Evolutionary conservation across 2,329 filamentous ascomycete genomes (phyloP), one percentile per base, ranked within the genome.

Genomic region (Chalaropsis thielavioides): DNA sequence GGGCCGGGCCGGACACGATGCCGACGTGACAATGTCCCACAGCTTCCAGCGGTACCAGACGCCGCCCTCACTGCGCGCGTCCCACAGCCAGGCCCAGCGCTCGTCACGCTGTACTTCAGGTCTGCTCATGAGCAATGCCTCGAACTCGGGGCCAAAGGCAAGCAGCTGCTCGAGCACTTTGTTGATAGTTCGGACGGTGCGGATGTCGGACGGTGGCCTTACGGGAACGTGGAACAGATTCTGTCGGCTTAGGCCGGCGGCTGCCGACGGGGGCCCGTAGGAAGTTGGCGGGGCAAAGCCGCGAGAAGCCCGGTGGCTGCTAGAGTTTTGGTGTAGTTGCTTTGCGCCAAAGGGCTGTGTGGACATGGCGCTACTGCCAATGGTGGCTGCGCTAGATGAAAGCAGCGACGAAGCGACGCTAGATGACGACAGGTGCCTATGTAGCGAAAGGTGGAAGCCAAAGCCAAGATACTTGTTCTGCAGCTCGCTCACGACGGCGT

Each of bases 71-170:
- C 86, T 92, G 69, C 86, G 82, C 22, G 91, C 82, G 73, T 97
- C 88, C 86, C 90, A 99, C 4, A 99, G 79, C 89, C 92, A 99
- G 0, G 91, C 88, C 85, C 92, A 97, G 69, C 87, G 91, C 73
- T 95, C 89, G 67, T 96, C 89, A 49, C 81, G 82, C 72, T 95
- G 90, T 0, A 97, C 88, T 64, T 91, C 85, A 0, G 88, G 83
- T 19, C 89, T 81, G 61, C 86, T 87, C 94, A 97, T 97, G 6
- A 99, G 80, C 1, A 95, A 78, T 4, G 92, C 91, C 74, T 99
- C 94, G 67, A 96, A 95, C 71, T 94, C 90, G 0, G 89, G 84
- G 0, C 92, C 91, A 69, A 94, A 84, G 24, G 85, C 83, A 8
- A 96, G 77, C 0, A 97, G 79, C 2, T 82, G 81, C 71, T 97